Evolutionary conservation across 768 basidiomycete genomes (phyloP).

Genomic region (Pleurotus djamor): DNA sequence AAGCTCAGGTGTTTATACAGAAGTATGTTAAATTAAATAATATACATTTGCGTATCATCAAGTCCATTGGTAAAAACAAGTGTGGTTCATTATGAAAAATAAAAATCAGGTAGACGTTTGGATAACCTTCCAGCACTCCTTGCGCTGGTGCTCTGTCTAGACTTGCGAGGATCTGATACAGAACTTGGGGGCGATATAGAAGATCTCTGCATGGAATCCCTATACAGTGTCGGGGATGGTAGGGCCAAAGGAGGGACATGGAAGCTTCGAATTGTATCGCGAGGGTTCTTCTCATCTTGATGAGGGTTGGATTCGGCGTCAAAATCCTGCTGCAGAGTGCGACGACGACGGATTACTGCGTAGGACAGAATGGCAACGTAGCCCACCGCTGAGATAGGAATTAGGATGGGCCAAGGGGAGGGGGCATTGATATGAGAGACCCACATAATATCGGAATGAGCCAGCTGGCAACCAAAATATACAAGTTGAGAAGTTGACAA

Average conservation of each 20-base stretch:
- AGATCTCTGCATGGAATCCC: background rate
- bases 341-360: constrained; percentile 28
- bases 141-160: background rate
- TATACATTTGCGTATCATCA: too few species aligned
- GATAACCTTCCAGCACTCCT: constrained; percentile 3
- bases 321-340: background rate
- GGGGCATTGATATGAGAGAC: too few species aligned
- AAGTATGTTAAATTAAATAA: background rate
- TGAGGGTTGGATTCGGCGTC: background rate
- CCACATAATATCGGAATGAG: constrained; percentile 47
- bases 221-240: background rate
- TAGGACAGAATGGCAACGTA: constrained; percentile 24
- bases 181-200: background rate
- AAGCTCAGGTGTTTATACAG: background rate
- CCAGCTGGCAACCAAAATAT: constrained; percentile 52
- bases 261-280: background rate
- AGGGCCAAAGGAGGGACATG: constrained; percentile 9
- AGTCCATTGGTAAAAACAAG: background rate
- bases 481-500: constrained; percentile 48
- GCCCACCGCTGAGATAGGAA: constrained; percentile 6
- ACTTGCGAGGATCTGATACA: background rate
- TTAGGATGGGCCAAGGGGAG: background rate
- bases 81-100: background rate
- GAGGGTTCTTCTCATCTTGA: background rate
- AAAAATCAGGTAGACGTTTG: constrained; percentile 6